Percentiles rank a stretch among this genome's conserved stretches.
These are phyloP conservation scores for Camelina laxa DNA, from an alignment of 345 rosid species.

Conservation along the genomic window DNA sequence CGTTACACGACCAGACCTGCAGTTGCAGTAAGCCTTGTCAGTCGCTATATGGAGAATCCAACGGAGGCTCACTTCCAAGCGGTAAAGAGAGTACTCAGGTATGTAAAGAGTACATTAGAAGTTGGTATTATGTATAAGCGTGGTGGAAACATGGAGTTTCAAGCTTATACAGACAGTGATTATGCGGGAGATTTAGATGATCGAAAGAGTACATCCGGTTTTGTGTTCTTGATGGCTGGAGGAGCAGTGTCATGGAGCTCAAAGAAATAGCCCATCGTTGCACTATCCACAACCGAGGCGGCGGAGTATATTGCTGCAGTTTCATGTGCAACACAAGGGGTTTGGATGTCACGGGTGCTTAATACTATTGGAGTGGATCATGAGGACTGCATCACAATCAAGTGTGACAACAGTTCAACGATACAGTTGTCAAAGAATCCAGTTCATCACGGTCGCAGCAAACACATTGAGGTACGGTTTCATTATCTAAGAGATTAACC, in stretches of 20 bases:
- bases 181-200: neutral
- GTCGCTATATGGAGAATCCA: neutral
- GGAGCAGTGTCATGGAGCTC: neutral
- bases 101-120: neutral
- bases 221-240: neutral
- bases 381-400: neutral
- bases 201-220: neutral
- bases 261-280: neutral
- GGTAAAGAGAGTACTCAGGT: neutral
- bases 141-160: neutral
- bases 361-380: neutral
- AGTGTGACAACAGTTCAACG: neutral
- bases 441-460: neutral
- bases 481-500: neutral
- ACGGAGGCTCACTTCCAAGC: neutral
- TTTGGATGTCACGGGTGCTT: neutral
- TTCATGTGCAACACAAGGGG: neutral
- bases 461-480: neutral
- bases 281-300: neutral
- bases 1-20: neutral
- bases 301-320: neutral
- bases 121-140: neutral
- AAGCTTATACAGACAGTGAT: too few relatives aligned
- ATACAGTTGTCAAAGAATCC: neutral
- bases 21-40: neutral